These are phyloP conservation scores for Grosmannia huntii DNA, from an alignment of 2,329 filamentous ascomycete genomes.

Conservation along the genomic window DNA sequence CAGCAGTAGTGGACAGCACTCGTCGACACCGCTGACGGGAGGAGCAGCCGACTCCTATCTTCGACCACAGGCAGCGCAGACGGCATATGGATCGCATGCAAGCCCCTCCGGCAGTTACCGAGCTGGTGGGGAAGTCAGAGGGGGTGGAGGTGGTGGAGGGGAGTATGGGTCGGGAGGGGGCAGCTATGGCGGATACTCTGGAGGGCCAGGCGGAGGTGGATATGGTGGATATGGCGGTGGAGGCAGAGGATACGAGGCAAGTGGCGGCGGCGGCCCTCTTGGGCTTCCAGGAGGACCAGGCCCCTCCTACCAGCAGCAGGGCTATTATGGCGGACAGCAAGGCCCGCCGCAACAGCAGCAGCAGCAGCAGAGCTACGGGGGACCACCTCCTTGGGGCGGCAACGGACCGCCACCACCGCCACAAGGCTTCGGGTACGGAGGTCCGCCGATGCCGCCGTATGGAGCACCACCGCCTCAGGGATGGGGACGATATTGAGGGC, in stretches of 20 bases:
- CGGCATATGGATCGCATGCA: background rate
- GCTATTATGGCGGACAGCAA: slow-evolving; percentile 2
- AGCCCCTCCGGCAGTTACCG: background rate
- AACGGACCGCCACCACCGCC: background rate
- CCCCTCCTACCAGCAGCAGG: background rate
- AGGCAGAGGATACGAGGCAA: slow-evolving; percentile 3
- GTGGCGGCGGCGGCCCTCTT: background rate
- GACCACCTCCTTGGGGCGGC: background rate
- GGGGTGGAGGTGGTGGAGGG: background rate
- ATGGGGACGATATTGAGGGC: background rate
- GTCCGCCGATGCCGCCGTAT: background rate
- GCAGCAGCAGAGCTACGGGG: slow-evolving; percentile 1
- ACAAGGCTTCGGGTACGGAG: background rate
- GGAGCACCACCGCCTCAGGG: background rate
- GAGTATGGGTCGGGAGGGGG: background rate
- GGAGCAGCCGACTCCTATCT: slow-evolving; percentile 10
- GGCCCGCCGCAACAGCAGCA: background rate
- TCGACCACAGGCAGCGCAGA: background rate
- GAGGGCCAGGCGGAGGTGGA: background rate
- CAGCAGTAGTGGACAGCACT: background rate
- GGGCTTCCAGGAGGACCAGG: no score
- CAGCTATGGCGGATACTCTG: background rate
- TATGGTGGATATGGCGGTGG: background rate
- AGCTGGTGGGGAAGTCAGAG: background rate
- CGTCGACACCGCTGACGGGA: background rate